Base-by-base conservation (phyloP, 495 filamentous ascomycete species). In the Tricharina praecox region DNA sequence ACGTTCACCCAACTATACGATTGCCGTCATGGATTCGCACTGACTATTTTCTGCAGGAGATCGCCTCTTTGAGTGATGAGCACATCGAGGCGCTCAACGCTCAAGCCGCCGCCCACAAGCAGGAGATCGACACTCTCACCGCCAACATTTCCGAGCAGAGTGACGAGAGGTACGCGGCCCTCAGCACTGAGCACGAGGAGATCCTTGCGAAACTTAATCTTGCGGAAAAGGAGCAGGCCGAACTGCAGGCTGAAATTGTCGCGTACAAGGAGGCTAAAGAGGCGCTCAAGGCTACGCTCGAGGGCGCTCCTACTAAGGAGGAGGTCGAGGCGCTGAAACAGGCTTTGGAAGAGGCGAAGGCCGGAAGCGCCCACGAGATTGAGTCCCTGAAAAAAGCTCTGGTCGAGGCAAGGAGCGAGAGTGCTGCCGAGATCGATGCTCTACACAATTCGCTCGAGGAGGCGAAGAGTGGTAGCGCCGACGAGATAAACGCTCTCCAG, bases 81-180 rank as follows among this genome's bases (percentile, higher is more conserved):
- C 56, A 61, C 43, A 23, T 39, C 19, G 24, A 26, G 38, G 35
- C 43, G 49, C 50, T 61, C 46, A 24, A 60, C 30, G 46, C 53
- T 36, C 50, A 53, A 35, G 46, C 47, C 13, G 33, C 44, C 23
- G 45, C 28, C 32, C 58, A 57, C 26, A 46, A 47, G 24, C 19
- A 33, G 24, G 53, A 56, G 37, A 57, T 56, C 23, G 48, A 42
- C 32, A 15, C 30, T 26, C 35, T 61, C 20, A 34, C 49, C 41
- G 36, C 46, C 11, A 49, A 46, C 19, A 45, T 56, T 40, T 13
- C 42, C 44, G 42, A 53, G 36, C 35, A 47, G 24, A 54, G 42
- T 36, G 50, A 60, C 3, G 58, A 51, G 26, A 60, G 56, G 26
- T 61, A 60, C 48, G 35, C 47, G 46, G n/a, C 53, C 42, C 50